Evolutionary conservation across 352 stramenopile genomes (phyloP).

Genomic region (Pythium phragmitis): DNA sequence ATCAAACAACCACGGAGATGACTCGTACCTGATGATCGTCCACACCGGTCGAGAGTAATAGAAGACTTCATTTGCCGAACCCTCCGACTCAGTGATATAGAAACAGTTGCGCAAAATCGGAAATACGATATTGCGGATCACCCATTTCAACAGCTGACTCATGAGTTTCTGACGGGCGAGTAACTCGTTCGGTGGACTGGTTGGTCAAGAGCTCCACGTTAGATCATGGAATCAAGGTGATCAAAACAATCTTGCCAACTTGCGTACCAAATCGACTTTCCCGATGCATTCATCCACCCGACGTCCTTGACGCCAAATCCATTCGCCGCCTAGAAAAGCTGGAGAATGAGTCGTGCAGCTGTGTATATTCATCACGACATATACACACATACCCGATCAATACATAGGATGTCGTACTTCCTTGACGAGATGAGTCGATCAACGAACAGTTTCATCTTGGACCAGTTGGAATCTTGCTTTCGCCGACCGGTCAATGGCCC

Average conservation of each 20-base stretch:
- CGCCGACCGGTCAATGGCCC: neutral
- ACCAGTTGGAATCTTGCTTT: conserved; percentile 41
- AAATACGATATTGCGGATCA: conserved; percentile 46
- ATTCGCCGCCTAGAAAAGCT: conserved; percentile 5
- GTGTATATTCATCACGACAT: neutral
- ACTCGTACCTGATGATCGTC: conserved; percentile 57
- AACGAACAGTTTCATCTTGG: conserved; percentile 46
- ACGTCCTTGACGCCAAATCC: conserved; percentile 20
- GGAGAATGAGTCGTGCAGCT: neutral
- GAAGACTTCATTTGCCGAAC: conserved; percentile 58
- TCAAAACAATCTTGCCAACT: neutral
- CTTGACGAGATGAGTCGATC: conserved; percentile 45
- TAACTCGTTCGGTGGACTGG: conserved; percentile 57
- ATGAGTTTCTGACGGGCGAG: conserved; percentile 45
- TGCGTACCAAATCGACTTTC: conserved; percentile 24
- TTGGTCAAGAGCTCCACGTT: neutral
- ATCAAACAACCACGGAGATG: neutral
- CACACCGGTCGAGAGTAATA: conserved; percentile 73
- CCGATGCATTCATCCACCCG: conserved; percentile 21
- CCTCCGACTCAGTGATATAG: conserved; percentile 76
- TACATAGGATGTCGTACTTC: conserved; percentile 57
- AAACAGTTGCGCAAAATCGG: conserved; percentile 62
- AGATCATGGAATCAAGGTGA: neutral
- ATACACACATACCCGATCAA: conserved; percentile 42
- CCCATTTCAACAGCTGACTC: conserved; percentile 41